Base-by-base conservation (phyloP, 495 filamentous ascomycete species). In the Patellaria atrata region DNA sequence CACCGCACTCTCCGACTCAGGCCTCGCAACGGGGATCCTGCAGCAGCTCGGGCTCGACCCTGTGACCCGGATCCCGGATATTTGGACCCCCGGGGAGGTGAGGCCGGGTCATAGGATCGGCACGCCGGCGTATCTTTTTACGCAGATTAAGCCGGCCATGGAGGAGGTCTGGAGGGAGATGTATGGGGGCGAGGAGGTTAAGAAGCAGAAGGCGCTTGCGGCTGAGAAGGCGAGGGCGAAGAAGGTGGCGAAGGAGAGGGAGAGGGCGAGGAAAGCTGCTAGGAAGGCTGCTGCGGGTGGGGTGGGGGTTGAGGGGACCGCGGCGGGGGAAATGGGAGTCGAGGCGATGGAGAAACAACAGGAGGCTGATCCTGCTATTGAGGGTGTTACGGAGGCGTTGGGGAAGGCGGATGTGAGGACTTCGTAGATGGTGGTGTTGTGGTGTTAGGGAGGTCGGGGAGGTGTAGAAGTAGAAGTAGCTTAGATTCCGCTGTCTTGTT, bases 101-200 rank as follows among this genome's bases (percentile, higher is more conserved):
- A 67, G 75, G 45, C 64, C 73, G 0, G 78, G 79, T 32, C 84
- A 94, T 56, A 73, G 74, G 45, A 75, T 96, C 38, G 81, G 82
- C 43, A 80, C 79, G 51, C 74, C 87, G 2, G 65, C 70, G 40
- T 79, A 86, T 43, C 64, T 96, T 22, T 96, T 96, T 63, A 68
- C 71, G n/a, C 64, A 61, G 30, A 93, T 94, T 41, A 77, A 86
- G 35, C 66, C 77, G 12, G 78, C 78, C 60, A 87, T 83, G 61
- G 78, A 76, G 13, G 65, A 75, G 15, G 75, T 82, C 51, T 96
- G 87, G 87, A 71, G 75, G 34, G 70, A 75, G 23, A 60, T 63
- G 47, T 96, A 79, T 52, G 86, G 87, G 22, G 83, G 83, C 20
- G 76, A 80, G 49, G 76, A 71, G 35, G 61, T 71, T 33, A 47